These are phyloP conservation scores for Solanum chacoense DNA, from an alignment of 305 asterid species.

Conservation along the genomic window DNA sequence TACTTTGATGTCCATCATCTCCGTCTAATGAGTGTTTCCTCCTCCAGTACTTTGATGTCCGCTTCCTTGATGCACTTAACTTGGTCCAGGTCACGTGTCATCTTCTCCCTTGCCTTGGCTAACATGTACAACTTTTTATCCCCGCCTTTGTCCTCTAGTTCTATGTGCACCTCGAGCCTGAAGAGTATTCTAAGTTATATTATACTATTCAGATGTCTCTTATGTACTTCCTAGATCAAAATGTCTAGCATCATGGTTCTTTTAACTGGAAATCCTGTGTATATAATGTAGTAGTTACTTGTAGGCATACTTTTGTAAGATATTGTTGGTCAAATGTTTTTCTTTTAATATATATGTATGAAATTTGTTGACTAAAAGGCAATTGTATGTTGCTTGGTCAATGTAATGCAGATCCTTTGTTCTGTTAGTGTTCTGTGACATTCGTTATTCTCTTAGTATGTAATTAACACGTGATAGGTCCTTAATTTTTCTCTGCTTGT, in stretches of 20 bases:
- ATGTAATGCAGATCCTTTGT: background rate
- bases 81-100: background rate
- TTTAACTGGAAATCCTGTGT: background rate
- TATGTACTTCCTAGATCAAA: background rate
- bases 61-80: background rate
- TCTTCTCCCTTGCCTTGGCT: background rate
- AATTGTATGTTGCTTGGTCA: background rate
- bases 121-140: background rate
- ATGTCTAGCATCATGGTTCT: background rate
- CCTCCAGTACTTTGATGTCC: background rate
- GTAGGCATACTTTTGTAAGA: background rate
- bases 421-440: background rate
- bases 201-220: background rate
- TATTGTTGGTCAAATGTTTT: background rate
- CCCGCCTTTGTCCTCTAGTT: background rate
- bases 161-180: background rate
- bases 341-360: background rate
- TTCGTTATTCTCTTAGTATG: background rate
- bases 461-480: background rate
- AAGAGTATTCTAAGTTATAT: background rate
- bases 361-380: background rate
- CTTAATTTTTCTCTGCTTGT: background rate
- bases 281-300: background rate
- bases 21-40: background rate
- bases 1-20: background rate